phyloP scores from a whole-genome alignment of 345 rosid species.

The Aurinia saxatilis region DNA sequence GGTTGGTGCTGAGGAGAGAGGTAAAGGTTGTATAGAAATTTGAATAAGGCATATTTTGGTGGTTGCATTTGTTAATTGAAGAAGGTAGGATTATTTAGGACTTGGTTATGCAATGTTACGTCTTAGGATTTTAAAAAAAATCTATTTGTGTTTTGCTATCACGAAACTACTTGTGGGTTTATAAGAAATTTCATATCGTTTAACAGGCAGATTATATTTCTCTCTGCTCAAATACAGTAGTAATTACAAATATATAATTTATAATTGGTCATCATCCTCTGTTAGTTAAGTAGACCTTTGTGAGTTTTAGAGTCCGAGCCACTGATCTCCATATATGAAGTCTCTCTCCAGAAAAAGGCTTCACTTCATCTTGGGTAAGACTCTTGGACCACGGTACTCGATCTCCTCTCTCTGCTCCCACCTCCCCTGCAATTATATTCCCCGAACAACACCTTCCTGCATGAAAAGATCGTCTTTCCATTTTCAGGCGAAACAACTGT shows the following conservation, averaged over 20 bases:
- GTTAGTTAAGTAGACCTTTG: constrained; percentile 6
- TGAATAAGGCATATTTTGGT: constrained; percentile 34
- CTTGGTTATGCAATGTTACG: constrained; percentile 4
- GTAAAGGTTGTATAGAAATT: constrained; percentile 44
- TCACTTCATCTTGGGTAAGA: constrained; percentile 43
- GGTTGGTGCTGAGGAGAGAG: constrained; percentile 32
- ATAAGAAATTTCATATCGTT: constrained; percentile 1
- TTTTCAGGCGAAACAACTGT: neutral
- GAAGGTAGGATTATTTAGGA: constrained; percentile 11
- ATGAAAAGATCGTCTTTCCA: neutral
- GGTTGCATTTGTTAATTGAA: constrained; percentile 25
- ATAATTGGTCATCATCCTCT: constrained; percentile 13
- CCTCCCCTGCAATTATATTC: constrained; percentile 75
- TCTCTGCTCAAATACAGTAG: neutral
- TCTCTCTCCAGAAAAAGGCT: constrained; percentile 44
- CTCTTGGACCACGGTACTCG: constrained; percentile 68
- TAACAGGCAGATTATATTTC: constrained; percentile 1
- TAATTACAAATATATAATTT: constrained; percentile 21
- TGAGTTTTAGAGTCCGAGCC: constrained; percentile 55
- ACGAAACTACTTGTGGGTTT: constrained; percentile 9
- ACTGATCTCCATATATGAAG: constrained; percentile 66
- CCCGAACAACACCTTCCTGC: constrained; percentile 73
- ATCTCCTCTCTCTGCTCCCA: constrained; percentile 57
- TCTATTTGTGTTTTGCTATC: constrained; percentile 1
- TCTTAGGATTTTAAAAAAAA: neutral